Conservation (phyloP, 495 filamentous ascomycete species). For the Annulohypoxylon maeteangense region DNA sequence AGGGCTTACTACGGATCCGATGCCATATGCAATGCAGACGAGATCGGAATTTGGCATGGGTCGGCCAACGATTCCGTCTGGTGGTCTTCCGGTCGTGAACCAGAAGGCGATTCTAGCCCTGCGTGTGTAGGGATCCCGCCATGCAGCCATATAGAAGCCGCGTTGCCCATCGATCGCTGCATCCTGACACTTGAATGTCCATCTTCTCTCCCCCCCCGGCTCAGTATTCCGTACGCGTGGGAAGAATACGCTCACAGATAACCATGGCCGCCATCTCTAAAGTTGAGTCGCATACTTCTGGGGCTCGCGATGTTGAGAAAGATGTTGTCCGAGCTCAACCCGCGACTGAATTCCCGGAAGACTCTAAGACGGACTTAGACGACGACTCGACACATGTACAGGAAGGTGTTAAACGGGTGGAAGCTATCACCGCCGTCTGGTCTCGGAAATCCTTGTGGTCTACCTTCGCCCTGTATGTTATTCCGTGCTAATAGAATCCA, state of each 20-base stretch:
- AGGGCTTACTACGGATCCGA: neutral
- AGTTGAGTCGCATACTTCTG: constrained; percentile 5
- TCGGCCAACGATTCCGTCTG: constrained; percentile 3
- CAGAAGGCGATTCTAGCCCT: constrained; percentile 8
- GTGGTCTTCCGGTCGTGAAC: neutral
- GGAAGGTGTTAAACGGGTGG: constrained; percentile 48
- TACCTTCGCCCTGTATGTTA: constrained; percentile 43
- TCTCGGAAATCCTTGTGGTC: constrained; percentile 39
- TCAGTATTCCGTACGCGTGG: constrained; percentile 10
- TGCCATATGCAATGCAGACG: neutral
- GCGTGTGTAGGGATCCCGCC: neutral
- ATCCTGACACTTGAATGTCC: neutral
- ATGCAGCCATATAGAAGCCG: neutral
- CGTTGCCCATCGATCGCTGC: neutral
- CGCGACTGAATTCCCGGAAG: constrained; percentile 27
- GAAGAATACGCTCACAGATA: neutral
- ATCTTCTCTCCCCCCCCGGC: neutral
- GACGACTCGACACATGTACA: constrained; percentile 29
- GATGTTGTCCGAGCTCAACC: constrained; percentile 10
- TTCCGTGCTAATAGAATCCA: neutral
- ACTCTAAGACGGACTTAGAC: constrained; percentile 30
- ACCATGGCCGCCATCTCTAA: constrained; percentile 13
- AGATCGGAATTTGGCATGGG: neutral
- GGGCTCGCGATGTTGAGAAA: constrained; percentile 31
- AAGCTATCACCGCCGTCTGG: constrained; percentile 52